These are phyloP conservation scores for Penicillium manginii DNA, from an alignment of 495 filamentous ascomycete species.

Conservation along the genomic window DNA sequence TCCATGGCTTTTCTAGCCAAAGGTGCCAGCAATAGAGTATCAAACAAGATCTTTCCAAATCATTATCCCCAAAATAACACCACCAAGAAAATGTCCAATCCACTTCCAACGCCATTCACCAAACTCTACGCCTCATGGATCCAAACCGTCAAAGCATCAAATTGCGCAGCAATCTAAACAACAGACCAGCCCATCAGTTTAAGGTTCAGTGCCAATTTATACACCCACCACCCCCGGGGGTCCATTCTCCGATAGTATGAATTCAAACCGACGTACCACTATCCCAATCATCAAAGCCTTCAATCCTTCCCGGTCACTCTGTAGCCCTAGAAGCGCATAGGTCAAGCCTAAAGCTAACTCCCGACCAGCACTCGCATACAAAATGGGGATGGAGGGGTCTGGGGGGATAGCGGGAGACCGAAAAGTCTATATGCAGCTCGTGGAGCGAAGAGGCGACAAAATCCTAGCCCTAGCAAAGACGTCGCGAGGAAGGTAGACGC, in stretches of 20 bases:
- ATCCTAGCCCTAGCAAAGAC: neutral
- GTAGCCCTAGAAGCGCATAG: neutral
- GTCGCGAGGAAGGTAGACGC: neutral
- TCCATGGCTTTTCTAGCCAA: no score
- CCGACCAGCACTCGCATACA: neutral
- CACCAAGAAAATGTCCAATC: neutral
- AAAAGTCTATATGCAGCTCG: neutral
- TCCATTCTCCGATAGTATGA: neutral
- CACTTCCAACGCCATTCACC: neutral
- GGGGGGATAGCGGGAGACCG: neutral
- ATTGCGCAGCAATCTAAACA: neutral
- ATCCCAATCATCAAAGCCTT: neutral
- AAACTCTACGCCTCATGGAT: neutral
- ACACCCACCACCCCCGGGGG: no score
- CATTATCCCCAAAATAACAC: neutral
- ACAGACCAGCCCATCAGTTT: no score
- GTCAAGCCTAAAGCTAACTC: neutral
- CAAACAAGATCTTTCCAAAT: neutral
- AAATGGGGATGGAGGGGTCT: neutral
- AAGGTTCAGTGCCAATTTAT: no score
- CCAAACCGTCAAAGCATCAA: neutral
- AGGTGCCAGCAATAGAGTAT: neutral
- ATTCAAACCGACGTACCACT: neutral
- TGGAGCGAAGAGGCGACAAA: neutral
- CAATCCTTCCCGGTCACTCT: neutral